Evolutionary conservation across 2,329 filamentous ascomycete species (phyloP).

Genomic region (Bertia moriformis): DNA sequence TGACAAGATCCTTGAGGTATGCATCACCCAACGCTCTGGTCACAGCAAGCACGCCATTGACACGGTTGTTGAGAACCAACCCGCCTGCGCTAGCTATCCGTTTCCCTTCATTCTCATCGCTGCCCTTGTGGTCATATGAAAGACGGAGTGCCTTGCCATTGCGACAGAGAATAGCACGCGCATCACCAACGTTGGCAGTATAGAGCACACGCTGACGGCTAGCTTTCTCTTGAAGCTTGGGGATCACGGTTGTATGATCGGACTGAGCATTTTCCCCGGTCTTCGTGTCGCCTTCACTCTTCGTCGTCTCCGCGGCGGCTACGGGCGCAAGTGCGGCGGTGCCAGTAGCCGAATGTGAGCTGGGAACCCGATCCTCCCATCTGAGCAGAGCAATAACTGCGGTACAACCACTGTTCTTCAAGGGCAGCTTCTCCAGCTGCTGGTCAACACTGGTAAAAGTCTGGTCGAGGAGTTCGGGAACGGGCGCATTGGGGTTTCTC

Average conservation of each 20-base stretch:
- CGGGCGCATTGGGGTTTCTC: conserved; percentile 75
- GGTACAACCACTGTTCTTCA: conserved; percentile 96
- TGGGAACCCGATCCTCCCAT: conserved; percentile 88
- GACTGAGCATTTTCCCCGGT: conserved; percentile 13
- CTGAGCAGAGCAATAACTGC: conserved; percentile 84
- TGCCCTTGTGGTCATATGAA: conserved; percentile 97
- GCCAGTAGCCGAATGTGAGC: conserved; percentile 64
- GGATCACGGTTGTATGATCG: conserved; percentile 21
- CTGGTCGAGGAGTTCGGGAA: conserved; percentile 88
- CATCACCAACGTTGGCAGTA: conserved; percentile 94
- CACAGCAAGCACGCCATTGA: conserved; percentile 91
- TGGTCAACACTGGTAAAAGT: conserved; percentile 86
- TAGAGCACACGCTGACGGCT: conserved; percentile 81
- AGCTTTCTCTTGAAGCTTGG: conserved; percentile 54
- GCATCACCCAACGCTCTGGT: conserved; percentile 86
- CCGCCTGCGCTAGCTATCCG: conserved; percentile 85
- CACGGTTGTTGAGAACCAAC: conserved; percentile 89
- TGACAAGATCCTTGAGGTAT: conserved; percentile 96
- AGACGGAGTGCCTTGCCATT: conserved; percentile 81
- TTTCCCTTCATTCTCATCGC: conserved; percentile 92
- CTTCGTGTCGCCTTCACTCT: conserved; percentile 19
- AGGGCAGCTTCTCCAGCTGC: conserved; percentile 79
- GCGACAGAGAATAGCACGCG: conserved; percentile 84
- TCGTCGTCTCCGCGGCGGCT: conserved; percentile 24
- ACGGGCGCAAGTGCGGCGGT: conserved; percentile 62